Base-by-base conservation (phyloP, 768 basidiomycete genomes). In the Phanerochaete carnosa region DNA sequence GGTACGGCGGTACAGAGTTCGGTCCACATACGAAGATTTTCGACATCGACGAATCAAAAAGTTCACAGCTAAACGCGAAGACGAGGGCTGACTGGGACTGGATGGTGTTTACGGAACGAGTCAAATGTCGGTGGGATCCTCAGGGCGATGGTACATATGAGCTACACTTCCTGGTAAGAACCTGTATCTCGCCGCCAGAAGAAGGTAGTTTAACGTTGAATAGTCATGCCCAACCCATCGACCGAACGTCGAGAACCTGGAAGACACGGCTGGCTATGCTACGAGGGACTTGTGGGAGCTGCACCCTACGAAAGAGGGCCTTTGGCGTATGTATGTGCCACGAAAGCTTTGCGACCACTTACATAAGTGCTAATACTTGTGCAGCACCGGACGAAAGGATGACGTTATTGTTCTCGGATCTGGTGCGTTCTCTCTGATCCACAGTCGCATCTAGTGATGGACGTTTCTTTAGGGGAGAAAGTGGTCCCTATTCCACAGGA, bases 351-450 rank as follows among this genome's bases (percentile, higher is more conserved):
- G n/a, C 26, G 7, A 7, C 29, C 13, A 9, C 6, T 30, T 25
- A 25, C 13, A 5, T 13, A n/a, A 25, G 66, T 51, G 59, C 25
- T 35, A 6, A 32, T 19, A 3, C 58, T 8, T 68, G 61, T 53
- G 62, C 65, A 62, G 71, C 32, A 59, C 61, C 50, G 78, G 77
- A 12, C 66, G 77, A 12, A 64, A 62, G 22, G 79, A 81, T 58
- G 80, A 81, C 56, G 78, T 78, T 57, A 76, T 80, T 47, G 73
- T 79, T 62, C 54, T 62, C 19, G 56, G 53, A 5, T 46, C 62
- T 26, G 63, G 63, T 62, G 22, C 6, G 61, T 47, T 2, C 22
- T 33, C 43, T 15, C 23, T 22, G 16, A 33, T n/a, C 16, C 46
- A 11, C 22, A 57, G 12, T 33, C 19, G 28, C 3, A 19, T 11